Base-by-base conservation (phyloP, 2,329 filamentous ascomycete genomes). In the Ophiostoma montium region DNA sequence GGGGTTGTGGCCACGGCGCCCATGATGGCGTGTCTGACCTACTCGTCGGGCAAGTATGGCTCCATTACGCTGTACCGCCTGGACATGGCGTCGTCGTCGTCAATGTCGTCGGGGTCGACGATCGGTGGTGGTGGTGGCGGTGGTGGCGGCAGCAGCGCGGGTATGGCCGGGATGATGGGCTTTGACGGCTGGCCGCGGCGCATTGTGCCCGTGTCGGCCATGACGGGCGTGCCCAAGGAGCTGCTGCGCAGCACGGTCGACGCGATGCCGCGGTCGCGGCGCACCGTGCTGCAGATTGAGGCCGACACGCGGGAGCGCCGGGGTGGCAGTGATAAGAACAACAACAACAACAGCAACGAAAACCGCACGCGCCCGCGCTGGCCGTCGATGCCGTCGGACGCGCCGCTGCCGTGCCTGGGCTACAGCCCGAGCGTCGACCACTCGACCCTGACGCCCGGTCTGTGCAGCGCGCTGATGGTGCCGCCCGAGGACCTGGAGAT, bases 151-250 rank as follows among this genome's bases (percentile, higher is more conserved):
- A n/a, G n/a, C n/a, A 6, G 45, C 18, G 42, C 38, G 48, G 39
- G 35, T 23, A n/a, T 6, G 9, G n/a, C 50, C 8, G 44, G 27
- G 21, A 30, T 44, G 3, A 31, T 39, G 4, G 35, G 44, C 5
- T 35, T 45, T 5, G 48, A 21, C 19, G 53, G 48, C 19, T 57
- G 51, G 51, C 55, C 55, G 21, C 54, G 54, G 7, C 55, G 55
- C 38, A 48, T 57, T 13, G 38, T 38, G 18, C 54, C 54, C 6
- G 54, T 57, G 31, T 48, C 52, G 7, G 50, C 51, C 36, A 57
- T 57, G 55, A 50, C 51, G 10, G 48, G 49, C 35, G 55, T 57
- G 35, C 55, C 55, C 45, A 55, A 55, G 39, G 53, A 56, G 45
- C 47, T 57, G 41, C 49, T 57, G 45, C 51, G 54, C 12, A 49